phyloP scores from a whole-genome alignment of 495 filamentous ascomycete species.

The Podospora pseudopauciseta region DNA sequence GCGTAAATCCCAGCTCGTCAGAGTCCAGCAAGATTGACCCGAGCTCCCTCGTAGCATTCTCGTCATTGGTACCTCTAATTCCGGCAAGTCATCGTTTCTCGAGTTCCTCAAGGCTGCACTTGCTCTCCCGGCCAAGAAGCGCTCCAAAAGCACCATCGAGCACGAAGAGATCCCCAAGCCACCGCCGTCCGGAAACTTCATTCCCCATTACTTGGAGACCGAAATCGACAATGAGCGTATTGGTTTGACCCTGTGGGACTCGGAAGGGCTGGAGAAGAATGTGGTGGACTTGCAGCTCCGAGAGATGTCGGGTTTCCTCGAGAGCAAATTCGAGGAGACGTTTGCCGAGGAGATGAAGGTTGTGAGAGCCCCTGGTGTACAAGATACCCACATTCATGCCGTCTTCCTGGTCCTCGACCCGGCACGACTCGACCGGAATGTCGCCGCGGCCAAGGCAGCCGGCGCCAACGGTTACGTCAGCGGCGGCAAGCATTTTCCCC shows the following conservation, averaged over 20 bases:
- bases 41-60: constrained; percentile 61
- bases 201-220: constrained; percentile 85
- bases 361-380: constrained; percentile 82
- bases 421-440: constrained; percentile 75
- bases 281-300: constrained; percentile 91
- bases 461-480: constrained; percentile 51
- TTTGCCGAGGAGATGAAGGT: constrained; percentile 98
- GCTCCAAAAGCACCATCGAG: constrained; percentile 47
- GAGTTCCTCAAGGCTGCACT: constrained; percentile 87
- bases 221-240: constrained; percentile 91
- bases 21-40: constrained; percentile 3
- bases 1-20: neutral
- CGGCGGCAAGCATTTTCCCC: constrained; percentile 45
- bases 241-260: constrained; percentile 94
- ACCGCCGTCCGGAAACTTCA: constrained; percentile 60
- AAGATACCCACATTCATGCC: constrained; percentile 96
- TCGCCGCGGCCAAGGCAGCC: constrained; percentile 61
- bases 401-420: constrained; percentile 93
- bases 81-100: constrained; percentile 94
- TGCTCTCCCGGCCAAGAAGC: constrained; percentile 73
- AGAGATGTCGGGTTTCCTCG: constrained; percentile 85
- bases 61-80: constrained; percentile 81
- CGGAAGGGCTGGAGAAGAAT: constrained; percentile 86
- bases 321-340: constrained; percentile 98
- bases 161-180: constrained; percentile 51